These are phyloP conservation scores for Phylloporus rhodoxanthus DNA, from an alignment of 768 basidiomycete genomes.

Conservation along the genomic window DNA sequence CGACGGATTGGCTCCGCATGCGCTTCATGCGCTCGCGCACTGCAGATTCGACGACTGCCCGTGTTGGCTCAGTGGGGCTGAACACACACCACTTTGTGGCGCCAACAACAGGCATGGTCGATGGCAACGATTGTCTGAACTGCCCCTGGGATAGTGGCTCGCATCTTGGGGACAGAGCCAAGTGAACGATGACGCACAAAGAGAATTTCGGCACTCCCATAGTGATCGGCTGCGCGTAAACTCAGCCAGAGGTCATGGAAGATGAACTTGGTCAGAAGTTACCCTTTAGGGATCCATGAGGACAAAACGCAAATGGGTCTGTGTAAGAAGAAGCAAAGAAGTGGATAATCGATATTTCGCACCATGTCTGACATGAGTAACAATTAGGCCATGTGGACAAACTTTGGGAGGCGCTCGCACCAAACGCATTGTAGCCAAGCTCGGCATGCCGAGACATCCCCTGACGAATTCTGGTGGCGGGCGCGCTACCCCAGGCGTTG, in stretches of 20 bases:
- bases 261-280: slow-evolving; percentile 5
- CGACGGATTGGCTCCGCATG: slow-evolving; percentile 54
- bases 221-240: slow-evolving; percentile 65
- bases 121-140: slow-evolving; percentile 46
- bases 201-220: slow-evolving; percentile 76
- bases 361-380: slow-evolving; percentile 47
- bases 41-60: slow-evolving; percentile 52
- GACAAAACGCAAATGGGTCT: not conserved
- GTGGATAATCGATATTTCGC: slow-evolving; percentile 19
- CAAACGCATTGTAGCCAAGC: slow-evolving; percentile 45
- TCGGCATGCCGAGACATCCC: slow-evolving; percentile 63
- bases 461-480: slow-evolving; percentile 55
- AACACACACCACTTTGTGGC: slow-evolving; percentile 90
- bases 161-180: not conserved
- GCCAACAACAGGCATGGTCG: slow-evolving; percentile 46
- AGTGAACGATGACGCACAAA: slow-evolving; percentile 46
- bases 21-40: slow-evolving; percentile 66
- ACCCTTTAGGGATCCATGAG: slow-evolving; percentile 22
- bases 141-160: slow-evolving; percentile 49
- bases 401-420: slow-evolving; percentile 23
- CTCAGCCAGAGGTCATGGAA: slow-evolving; percentile 7
- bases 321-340: slow-evolving; percentile 15
- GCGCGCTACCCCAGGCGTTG: slow-evolving; percentile 78
- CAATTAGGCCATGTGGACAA: slow-evolving; percentile 12
- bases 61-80: slow-evolving; percentile 44